A percentile compares a stretch with the other conserved stretches of the same genome.
phyloP scores from a whole-genome alignment of 805 yeast genomes.

The Hanseniaspora thailandica region DNA sequence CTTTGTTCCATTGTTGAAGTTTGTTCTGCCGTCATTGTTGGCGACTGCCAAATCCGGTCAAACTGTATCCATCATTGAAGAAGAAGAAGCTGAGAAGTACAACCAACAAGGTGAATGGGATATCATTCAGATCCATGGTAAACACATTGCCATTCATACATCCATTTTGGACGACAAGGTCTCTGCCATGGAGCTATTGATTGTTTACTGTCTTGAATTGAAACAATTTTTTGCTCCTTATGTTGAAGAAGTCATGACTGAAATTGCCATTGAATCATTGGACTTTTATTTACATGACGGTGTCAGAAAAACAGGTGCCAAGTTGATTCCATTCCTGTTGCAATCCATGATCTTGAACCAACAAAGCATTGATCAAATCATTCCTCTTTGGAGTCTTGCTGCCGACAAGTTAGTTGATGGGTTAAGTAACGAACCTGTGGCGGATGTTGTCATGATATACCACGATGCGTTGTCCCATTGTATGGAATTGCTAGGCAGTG shows the following conservation, averaged over 20 bases:
- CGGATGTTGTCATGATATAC: slow-evolving; percentile 69
- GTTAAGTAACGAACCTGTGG: slow-evolving; percentile 65
- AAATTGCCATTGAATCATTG: slow-evolving; percentile 75
- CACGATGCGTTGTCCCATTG: slow-evolving; percentile 61
- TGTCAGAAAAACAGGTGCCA: slow-evolving; percentile 83
- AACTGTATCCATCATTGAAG: slow-evolving; percentile 76
- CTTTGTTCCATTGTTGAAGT: slow-evolving; percentile 70
- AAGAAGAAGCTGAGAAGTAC: slow-evolving; percentile 74
- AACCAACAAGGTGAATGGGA: slow-evolving; percentile 90
- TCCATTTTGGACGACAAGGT: slow-evolving; percentile 90
- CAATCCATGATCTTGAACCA: slow-evolving; percentile 44
- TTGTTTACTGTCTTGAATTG: slow-evolving; percentile 73
- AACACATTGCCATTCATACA: slow-evolving; percentile 88
- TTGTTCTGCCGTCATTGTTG: slow-evolving; percentile 80
- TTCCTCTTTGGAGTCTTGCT: slow-evolving; percentile 60
- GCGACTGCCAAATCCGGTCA: slow-evolving; percentile 80
- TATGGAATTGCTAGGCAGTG: slow-evolving; percentile 54
- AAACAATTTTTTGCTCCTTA: slow-evolving; percentile 74
- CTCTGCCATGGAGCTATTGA: slow-evolving; percentile 76
- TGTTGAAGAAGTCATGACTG: slow-evolving; percentile 63
- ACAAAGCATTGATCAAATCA: slow-evolving; percentile 46
- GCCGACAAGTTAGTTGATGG: slow-evolving; percentile 56
- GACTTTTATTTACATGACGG: slow-evolving; percentile 90
- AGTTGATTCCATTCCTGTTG: slow-evolving; percentile 66
- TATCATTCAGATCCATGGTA: slow-evolving; percentile 79